These are phyloP conservation scores for Jasminum sambac DNA, from an alignment of 257 asterid genomes.

Conservation along the genomic window DNA sequence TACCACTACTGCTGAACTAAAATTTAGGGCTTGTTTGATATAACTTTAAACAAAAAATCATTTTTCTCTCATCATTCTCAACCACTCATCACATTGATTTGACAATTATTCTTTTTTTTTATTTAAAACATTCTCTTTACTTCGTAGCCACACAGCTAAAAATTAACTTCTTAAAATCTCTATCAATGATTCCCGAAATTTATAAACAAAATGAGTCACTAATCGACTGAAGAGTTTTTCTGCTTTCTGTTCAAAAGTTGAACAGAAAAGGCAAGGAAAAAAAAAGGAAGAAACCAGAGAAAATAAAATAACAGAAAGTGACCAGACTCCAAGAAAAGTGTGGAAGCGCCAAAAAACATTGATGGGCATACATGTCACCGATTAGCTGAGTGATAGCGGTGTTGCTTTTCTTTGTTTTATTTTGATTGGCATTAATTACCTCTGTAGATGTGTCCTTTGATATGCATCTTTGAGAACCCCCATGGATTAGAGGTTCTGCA, in stretches of 20 bases:
- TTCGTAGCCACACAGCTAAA: too few relatives aligned
- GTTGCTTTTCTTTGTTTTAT: background rate
- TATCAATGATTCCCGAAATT: too few relatives aligned
- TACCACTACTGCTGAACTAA: background rate
- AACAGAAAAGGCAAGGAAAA: too few relatives aligned
- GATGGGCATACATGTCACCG: background rate
- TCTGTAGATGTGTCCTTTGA: background rate
- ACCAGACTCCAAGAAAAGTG: background rate
- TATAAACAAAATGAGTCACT: background rate
- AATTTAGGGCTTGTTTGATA: background rate
- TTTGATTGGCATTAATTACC: background rate
- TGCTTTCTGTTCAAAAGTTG: background rate
- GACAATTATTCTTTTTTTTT: too few relatives aligned
- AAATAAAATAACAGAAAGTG: background rate
- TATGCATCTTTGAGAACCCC: conserved; percentile 6
- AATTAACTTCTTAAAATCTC: too few relatives aligned
- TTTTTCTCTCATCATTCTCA: too few relatives aligned
- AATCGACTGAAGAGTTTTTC: background rate
- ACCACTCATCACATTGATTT: too few relatives aligned
- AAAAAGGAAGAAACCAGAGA: background rate
- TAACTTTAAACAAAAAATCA: too few relatives aligned
- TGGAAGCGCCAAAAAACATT: background rate
- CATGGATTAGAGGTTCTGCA: conserved; percentile 4
- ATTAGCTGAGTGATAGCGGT: background rate
- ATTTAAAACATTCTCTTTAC: too few relatives aligned